These are phyloP conservation scores for Tranzscheliella williamsii DNA, from an alignment of 1,284 basidiomycete genomes.

Conservation along the genomic window DNA sequence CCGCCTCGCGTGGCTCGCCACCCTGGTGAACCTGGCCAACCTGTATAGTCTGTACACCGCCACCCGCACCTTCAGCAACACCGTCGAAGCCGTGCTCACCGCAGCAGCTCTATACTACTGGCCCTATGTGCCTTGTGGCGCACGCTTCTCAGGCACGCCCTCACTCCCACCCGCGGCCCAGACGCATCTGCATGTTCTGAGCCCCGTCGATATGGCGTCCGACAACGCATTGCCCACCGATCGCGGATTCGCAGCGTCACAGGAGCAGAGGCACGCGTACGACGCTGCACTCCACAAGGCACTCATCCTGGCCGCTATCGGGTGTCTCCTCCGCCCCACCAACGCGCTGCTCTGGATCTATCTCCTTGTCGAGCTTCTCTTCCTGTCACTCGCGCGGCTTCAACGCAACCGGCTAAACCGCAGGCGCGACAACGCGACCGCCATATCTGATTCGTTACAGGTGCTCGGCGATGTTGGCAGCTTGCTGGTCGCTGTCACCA, in stretches of 20 bases:
- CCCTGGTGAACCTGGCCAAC: slow-evolving; percentile 78
- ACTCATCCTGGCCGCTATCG: slow-evolving; percentile 67
- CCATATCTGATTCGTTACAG: slow-evolving; percentile 10
- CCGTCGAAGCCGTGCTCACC: slow-evolving; percentile 83
- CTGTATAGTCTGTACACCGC: slow-evolving; percentile 84
- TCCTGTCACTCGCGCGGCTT: slow-evolving; percentile 5
- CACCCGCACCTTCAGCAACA: slow-evolving; percentile 88
- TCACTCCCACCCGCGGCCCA: too few relatives aligned
- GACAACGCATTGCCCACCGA: not conserved
- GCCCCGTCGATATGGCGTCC: not conserved
- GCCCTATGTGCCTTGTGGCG: slow-evolving; percentile 62
- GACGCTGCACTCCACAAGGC: slow-evolving; percentile 8
- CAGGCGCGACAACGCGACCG: not conserved
- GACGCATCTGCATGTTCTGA: not conserved
- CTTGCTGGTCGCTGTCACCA: slow-evolving; percentile 1
- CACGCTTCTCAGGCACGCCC: not conserved
- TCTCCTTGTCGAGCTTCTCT: slow-evolving; percentile 27
- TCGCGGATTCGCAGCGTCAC: not conserved
- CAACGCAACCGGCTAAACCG: not conserved
- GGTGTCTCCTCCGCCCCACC: slow-evolving; percentile 81
- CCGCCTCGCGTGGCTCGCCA: slow-evolving; percentile 64
- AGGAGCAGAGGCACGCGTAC: slow-evolving; percentile 1
- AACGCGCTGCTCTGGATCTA: slow-evolving; percentile 83
- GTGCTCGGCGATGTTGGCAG: slow-evolving; percentile 8
- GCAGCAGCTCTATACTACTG: slow-evolving; percentile 78